Conservation (phyloP, 2,329 filamentous ascomycete genomes). For the Microdochium nivale region DNA sequence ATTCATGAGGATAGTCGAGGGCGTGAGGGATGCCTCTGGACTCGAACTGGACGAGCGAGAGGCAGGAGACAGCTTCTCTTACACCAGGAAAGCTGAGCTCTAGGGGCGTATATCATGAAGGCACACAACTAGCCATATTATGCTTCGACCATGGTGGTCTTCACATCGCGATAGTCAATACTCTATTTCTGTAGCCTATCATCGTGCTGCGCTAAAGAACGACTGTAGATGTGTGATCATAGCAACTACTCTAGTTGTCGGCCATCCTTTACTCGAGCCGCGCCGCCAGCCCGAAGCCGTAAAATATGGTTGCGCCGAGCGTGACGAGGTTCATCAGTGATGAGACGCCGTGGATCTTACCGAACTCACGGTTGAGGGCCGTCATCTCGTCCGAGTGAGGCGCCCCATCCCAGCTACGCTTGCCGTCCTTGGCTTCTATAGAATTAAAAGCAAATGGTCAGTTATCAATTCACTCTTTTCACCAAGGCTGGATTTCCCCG, state of each 20-base stretch:
- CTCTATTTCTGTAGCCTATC: neutral
- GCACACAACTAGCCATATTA: too few relatives aligned
- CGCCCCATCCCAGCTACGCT: constrained; percentile 70
- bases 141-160: neutral
- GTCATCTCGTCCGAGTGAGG: constrained; percentile 83
- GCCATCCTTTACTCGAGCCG: constrained; percentile 44
- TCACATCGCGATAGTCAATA: neutral
- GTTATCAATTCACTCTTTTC: too few relatives aligned
- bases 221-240: too few relatives aligned
- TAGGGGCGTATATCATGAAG: too few relatives aligned
- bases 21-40: too few relatives aligned
- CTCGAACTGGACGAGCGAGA: too few relatives aligned
- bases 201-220: neutral
- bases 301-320: constrained; percentile 62
- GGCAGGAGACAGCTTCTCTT: too few relatives aligned
- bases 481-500: too few relatives aligned
- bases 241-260: too few relatives aligned
- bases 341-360: constrained; percentile 71
- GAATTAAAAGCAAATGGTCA: neutral
- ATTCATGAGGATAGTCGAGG: too few relatives aligned
- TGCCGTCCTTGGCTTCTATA: constrained; percentile 76
- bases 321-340: constrained; percentile 69
- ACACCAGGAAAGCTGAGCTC: too few relatives aligned
- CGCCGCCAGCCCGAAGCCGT: constrained; percentile 66
- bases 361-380: constrained; percentile 70